These are phyloP conservation scores for Epichloe brachyelytri DNA, from an alignment of 2,329 filamentous ascomycete species.

Conservation along the genomic window DNA sequence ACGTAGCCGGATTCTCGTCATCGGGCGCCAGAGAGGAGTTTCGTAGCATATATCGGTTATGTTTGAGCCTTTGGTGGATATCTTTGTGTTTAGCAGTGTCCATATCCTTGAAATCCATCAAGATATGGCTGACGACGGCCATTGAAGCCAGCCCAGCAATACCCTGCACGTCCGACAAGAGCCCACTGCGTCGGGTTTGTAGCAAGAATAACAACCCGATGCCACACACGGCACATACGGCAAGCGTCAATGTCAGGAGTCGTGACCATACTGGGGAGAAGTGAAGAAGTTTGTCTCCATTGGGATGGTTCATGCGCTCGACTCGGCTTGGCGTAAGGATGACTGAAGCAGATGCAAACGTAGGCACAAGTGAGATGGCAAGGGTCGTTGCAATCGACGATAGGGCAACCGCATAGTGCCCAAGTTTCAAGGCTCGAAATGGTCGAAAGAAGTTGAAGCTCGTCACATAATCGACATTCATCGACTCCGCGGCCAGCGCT, in stretches of 20 bases:
- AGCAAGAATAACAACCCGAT: conserved; percentile 47
- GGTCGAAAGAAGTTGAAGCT: conserved; percentile 54
- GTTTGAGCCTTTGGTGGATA: conserved; percentile 55
- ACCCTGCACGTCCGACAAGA: conserved; percentile 55
- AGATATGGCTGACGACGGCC: conserved; percentile 60
- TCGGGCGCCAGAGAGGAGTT: conserved; percentile 60
- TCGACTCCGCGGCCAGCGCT: conserved; percentile 48
- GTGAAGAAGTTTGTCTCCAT: conserved; percentile 37
- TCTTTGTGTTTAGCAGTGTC: conserved; percentile 53
- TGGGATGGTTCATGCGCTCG: conserved; percentile 27
- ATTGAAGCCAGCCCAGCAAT: conserved; percentile 64
- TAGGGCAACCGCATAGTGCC: conserved; percentile 55
- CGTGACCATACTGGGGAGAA: conserved; percentile 49
- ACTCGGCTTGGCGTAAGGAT: conserved; percentile 39
- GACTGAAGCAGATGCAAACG: conserved; percentile 51
- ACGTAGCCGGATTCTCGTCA: conserved; percentile 31
- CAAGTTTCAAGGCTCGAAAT: conserved; percentile 44
- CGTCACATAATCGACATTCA: conserved; percentile 65
- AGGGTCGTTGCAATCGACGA: conserved; percentile 53
- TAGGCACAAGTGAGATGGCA: conserved; percentile 56
- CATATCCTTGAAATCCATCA: conserved; percentile 61
- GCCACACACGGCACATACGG: conserved; percentile 45
- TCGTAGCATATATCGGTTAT: conserved; percentile 53
- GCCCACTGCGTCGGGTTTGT: conserved; percentile 48
- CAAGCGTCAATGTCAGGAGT: conserved; percentile 41